Evolutionary conservation across 768 basidiomycete genomes (phyloP).

Genomic region (Kwoniella heveanensis): DNA sequence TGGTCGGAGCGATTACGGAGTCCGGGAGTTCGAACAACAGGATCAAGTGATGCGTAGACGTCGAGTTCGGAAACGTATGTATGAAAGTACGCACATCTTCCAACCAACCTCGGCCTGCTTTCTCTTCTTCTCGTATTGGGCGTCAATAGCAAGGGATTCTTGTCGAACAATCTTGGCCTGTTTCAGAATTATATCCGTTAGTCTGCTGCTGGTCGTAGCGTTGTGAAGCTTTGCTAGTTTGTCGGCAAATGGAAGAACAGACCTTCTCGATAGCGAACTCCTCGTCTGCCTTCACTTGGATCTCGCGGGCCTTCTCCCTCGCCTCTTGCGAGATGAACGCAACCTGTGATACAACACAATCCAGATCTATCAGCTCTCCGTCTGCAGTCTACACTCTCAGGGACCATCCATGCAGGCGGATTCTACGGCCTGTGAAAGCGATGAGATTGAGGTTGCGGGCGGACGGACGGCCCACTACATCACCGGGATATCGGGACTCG

Average conservation of each 20-base stretch:
- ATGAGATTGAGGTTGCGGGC: too few species aligned
- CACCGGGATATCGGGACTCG: neutral
- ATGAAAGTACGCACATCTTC: slow-evolving; percentile 74
- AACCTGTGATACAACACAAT: slow-evolving; percentile 62
- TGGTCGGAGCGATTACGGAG: too few species aligned
- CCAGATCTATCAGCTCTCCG: too few species aligned
- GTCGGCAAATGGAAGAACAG: slow-evolving; percentile 15
- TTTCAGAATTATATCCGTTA: too few species aligned
- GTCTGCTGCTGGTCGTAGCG: too few species aligned
- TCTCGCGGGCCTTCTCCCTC: slow-evolving; percentile 93
- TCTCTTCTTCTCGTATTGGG: slow-evolving; percentile 90
- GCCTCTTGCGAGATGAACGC: slow-evolving; percentile 99
- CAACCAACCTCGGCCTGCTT: slow-evolving; percentile 91
- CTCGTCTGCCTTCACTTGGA: slow-evolving; percentile 95
- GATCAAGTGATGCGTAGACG: too few species aligned
- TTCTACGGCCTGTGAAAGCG: too few species aligned
- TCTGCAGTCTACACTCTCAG: too few species aligned
- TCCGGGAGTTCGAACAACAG: too few species aligned
- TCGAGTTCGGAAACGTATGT: neutral
- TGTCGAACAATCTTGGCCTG: slow-evolving; percentile 97
- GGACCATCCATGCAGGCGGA: too few species aligned
- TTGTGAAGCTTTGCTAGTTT: too few species aligned
- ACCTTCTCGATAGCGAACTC: slow-evolving; percentile 99
- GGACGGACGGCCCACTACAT: too few species aligned
- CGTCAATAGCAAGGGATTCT: slow-evolving; percentile 91